Percentiles rank a stretch among this genome's conserved stretches.
Conservation (phyloP, 2,329 filamentous ascomycete species). For the Madurella mycetomatis region DNA sequence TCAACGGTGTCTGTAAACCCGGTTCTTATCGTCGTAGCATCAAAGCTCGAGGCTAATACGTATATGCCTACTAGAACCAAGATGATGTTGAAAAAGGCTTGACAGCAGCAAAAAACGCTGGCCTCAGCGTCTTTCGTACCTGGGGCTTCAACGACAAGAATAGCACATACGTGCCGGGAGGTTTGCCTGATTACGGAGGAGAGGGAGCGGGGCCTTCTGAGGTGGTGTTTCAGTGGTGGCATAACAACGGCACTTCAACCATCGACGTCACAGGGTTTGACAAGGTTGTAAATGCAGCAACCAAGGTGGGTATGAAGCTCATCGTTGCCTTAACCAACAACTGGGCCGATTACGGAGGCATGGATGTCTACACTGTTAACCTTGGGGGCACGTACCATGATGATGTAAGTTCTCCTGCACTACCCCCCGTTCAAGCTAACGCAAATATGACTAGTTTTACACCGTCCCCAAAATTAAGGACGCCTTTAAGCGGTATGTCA, state of each 20-base stretch:
- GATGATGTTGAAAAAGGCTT: constrained; percentile 44
- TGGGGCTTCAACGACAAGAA: constrained; percentile 58
- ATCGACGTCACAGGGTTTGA: constrained; percentile 46
- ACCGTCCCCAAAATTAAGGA: constrained; percentile 45
- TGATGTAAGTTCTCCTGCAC: constrained; percentile 32
- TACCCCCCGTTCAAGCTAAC: not conserved
- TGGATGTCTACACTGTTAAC: constrained; percentile 56
- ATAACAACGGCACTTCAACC: constrained; percentile 40
- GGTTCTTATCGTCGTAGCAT: not conserved
- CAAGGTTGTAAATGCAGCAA: constrained; percentile 47
- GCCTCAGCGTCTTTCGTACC: constrained; percentile 50
- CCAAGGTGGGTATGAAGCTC: constrained; percentile 47
- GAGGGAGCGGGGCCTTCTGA: constrained; percentile 44
- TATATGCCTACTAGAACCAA: constrained; percentile 35
- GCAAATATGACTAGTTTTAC: constrained; percentile 39
- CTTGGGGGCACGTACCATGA: constrained; percentile 49
- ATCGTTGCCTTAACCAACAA: constrained; percentile 53
- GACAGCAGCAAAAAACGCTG: constrained; percentile 42
- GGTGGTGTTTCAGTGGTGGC: constrained; percentile 44
- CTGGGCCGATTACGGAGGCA: constrained; percentile 57
- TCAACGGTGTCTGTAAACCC: constrained; percentile 41
- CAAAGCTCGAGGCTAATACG: not conserved
- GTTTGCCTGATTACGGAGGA: constrained; percentile 49
- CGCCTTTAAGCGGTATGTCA: constrained; percentile 55
- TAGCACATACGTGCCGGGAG: constrained; percentile 39